Evolutionary conservation across 768 basidiomycete genomes (phyloP).

Genomic region (Russula sp.): DNA sequence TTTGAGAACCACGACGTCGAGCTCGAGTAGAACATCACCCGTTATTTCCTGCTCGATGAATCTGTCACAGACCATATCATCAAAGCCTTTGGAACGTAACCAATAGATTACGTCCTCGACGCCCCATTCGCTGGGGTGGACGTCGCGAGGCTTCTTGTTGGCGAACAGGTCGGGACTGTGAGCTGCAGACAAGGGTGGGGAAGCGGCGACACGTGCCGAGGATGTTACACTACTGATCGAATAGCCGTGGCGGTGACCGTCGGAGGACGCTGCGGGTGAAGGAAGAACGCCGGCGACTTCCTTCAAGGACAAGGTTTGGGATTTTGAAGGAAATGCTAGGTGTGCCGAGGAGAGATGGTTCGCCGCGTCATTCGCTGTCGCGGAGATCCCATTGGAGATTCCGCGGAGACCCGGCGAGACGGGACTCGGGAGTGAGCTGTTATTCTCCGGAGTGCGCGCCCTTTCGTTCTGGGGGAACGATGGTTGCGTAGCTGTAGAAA

Average conservation of each 20-base stretch:
- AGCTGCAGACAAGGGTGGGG: neutral
- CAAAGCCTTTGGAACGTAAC: slow-evolving; percentile 80
- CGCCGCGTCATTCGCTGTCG: neutral
- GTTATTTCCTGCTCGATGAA: slow-evolving; percentile 98
- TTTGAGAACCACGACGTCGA: slow-evolving; percentile 88
- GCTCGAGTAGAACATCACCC: slow-evolving; percentile 92
- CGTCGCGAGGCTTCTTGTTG: slow-evolving; percentile 29
- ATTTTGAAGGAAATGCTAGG: slow-evolving; percentile 11
- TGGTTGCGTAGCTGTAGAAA: slow-evolving; percentile 27
- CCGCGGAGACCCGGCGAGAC: slow-evolving; percentile 24
- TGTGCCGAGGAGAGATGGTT: slow-evolving; percentile 1
- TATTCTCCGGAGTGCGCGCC: neutral
- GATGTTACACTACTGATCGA: slow-evolving; percentile 13
- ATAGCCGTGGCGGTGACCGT: slow-evolving; percentile 24
- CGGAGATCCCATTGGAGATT: slow-evolving; percentile 4
- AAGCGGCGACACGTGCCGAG: neutral
- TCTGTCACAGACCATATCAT: slow-evolving; percentile 71
- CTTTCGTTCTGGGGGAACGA: slow-evolving; percentile 22
- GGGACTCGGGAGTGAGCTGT: slow-evolving; percentile 22
- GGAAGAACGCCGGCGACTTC: slow-evolving; percentile 29
- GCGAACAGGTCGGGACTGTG: slow-evolving; percentile 1
- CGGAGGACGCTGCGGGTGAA: slow-evolving; percentile 27
- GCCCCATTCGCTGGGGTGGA: slow-evolving; percentile 66
- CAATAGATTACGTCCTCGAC: slow-evolving; percentile 88
- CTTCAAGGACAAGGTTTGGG: slow-evolving; percentile 14